Conservation (phyloP, 2,329 filamentous ascomycete species). For the Trichophaea hybrida region DNA sequence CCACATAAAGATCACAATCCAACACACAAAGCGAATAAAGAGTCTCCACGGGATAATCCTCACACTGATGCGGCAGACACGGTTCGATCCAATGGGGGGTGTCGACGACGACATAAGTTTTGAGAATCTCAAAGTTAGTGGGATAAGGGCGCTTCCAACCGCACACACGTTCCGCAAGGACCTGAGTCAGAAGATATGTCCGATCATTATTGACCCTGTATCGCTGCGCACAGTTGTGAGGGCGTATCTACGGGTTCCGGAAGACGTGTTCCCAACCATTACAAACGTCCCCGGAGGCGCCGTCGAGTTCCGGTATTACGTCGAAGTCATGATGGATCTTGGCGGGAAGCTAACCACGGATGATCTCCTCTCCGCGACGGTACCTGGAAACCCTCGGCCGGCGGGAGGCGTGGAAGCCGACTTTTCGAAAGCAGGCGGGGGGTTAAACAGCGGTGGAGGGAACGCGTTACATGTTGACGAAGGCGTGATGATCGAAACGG, state of each 20-base stretch:
- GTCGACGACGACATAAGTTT: slow-evolving; percentile 32
- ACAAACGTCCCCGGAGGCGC: slow-evolving; percentile 77
- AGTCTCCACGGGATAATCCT: slow-evolving; percentile 87
- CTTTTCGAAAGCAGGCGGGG: slow-evolving; percentile 25
- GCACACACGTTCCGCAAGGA: slow-evolving; percentile 94
- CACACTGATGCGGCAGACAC: slow-evolving; percentile 78
- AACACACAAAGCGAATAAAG: slow-evolving; percentile 78
- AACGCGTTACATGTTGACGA: slow-evolving; percentile 29
- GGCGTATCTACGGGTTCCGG: slow-evolving; percentile 70
- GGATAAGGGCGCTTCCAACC: slow-evolving; percentile 46
- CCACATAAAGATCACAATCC: slow-evolving; percentile 63
- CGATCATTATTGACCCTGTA: slow-evolving; percentile 70
- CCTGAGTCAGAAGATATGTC: slow-evolving; percentile 72
- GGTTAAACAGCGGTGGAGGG: slow-evolving; percentile 11
- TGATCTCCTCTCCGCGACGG: slow-evolving; percentile 42
- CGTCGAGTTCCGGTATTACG: slow-evolving; percentile 87
- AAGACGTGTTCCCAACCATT: slow-evolving; percentile 86
- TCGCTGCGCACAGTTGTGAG: slow-evolving; percentile 68
- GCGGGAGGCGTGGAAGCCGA: slow-evolving; percentile 29
- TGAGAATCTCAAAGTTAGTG: slow-evolving; percentile 36
- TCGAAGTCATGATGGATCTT: slow-evolving; percentile 84
- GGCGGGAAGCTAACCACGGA: slow-evolving; percentile 70
- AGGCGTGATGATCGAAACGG: slow-evolving; percentile 70
- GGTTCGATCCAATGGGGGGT: slow-evolving; percentile 59
- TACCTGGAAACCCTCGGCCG: slow-evolving; percentile 34